Evolutionary conservation across 805 yeast genomes (phyloP).

Genomic region (Barnettozyma pratensis): DNA sequence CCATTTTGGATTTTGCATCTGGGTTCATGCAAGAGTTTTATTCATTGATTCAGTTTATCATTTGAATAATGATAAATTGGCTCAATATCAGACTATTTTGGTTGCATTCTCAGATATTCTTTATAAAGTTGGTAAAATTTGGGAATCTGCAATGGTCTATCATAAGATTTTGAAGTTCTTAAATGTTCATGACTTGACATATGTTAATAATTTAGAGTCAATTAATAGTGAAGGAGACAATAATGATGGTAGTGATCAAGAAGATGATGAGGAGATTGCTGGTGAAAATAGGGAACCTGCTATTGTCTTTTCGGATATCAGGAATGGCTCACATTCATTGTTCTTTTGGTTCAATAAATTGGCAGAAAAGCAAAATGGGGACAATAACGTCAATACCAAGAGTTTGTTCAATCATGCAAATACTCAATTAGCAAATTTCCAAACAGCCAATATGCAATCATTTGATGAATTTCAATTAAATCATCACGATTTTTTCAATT

Average conservation of each 20-base stretch:
- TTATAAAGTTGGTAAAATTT: slow-evolving; percentile 21
- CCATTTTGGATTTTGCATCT: slow-evolving; percentile 27
- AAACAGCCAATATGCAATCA: slow-evolving; percentile 13
- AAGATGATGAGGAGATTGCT: slow-evolving; percentile 23
- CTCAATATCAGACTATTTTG: slow-evolving; percentile 11
- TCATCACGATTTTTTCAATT: slow-evolving; percentile 28
- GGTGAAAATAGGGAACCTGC: slow-evolving; percentile 29
- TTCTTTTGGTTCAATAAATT: slow-evolving; percentile 26
- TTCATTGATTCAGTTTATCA: slow-evolving; percentile 25
- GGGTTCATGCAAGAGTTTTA: slow-evolving; percentile 30
- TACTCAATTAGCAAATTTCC: slow-evolving; percentile 11
- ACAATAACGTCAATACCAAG: neutral
- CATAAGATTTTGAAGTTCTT: slow-evolving; percentile 24
- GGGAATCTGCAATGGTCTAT: slow-evolving; percentile 27
- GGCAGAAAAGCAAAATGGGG: slow-evolving; percentile 13
- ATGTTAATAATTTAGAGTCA: slow-evolving; percentile 5
- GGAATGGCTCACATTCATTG: slow-evolving; percentile 28
- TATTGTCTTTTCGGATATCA: slow-evolving; percentile 32
- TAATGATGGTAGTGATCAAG: slow-evolving; percentile 19
- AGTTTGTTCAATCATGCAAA: slow-evolving; percentile 4
- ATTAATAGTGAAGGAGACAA: slow-evolving; percentile 5
- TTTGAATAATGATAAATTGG: slow-evolving; percentile 6
- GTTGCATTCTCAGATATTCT: slow-evolving; percentile 15
- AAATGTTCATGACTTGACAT: slow-evolving; percentile 22
- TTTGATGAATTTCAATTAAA: slow-evolving; percentile 23